A percentile compares a stretch with the other conserved stretches of the same genome.
Evolutionary conservation across 2,329 filamentous ascomycete species (phyloP).

Genomic region (Claviceps pusilla): DNA sequence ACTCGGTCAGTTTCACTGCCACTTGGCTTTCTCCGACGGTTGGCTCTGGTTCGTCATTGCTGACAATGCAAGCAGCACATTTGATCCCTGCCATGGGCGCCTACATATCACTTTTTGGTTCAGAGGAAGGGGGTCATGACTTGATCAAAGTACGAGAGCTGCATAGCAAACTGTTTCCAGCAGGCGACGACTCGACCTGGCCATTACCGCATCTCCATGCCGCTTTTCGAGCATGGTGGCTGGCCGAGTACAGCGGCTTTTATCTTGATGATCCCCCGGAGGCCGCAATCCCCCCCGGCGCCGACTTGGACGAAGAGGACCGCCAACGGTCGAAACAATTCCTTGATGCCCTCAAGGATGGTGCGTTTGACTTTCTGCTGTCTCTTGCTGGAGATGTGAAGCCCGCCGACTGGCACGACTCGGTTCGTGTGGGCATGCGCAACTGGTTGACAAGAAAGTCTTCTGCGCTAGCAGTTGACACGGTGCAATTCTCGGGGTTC

Average conservation of each 20-base stretch:
- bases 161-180: conserved; percentile 51
- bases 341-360: conserved; percentile 65
- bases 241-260: conserved; percentile 83
- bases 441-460: conserved; percentile 72
- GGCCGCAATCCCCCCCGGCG: conserved; percentile 38
- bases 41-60: conserved; percentile 2
- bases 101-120: conserved; percentile 65
- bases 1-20: conserved; percentile 25
- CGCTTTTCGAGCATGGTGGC: conserved; percentile 69
- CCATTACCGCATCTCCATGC: conserved; percentile 61
- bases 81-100: conserved; percentile 66
- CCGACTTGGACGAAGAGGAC: conserved; percentile 54
- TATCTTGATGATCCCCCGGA: conserved; percentile 60
- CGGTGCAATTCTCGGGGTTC: conserved; percentile 51
- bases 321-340: conserved; percentile 59
- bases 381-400: conserved; percentile 71
- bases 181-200: conserved; percentile 56
- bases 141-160: conserved; percentile 56
- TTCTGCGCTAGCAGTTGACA: conserved; percentile 50
- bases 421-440: conserved; percentile 68
- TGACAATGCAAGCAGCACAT: conserved; percentile 40
- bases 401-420: conserved; percentile 72
- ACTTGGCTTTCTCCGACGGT: not conserved
- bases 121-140: conserved; percentile 53
- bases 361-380: conserved; percentile 82